Percentiles rank a stretch among this genome's conserved stretches.
These are phyloP conservation scores for Lanmaoa pseudosensibilis DNA, from an alignment of 768 basidiomycete genomes.

Conservation along the genomic window DNA sequence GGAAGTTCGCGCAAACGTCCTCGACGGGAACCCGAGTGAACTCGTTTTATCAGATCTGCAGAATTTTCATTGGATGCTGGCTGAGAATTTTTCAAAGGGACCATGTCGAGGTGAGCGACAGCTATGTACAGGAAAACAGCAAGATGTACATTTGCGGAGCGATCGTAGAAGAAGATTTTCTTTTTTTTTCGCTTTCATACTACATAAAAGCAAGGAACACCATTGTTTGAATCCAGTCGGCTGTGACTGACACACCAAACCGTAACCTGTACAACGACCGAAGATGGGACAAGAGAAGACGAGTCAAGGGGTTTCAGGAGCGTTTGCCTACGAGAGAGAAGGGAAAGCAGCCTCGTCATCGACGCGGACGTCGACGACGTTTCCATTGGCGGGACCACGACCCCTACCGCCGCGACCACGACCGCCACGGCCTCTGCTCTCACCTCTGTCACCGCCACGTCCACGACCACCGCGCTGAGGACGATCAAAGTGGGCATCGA, in stretches of 20 bases:
- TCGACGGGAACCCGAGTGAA: too few species aligned
- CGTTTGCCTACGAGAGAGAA: slow-evolving; percentile 57
- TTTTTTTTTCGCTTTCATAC: slow-evolving; percentile 19
- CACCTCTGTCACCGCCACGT: slow-evolving; percentile 48
- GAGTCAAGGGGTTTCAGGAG: slow-evolving; percentile 6
- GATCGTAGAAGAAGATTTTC: background rate
- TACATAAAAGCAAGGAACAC: slow-evolving; percentile 10
- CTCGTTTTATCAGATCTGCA: too few species aligned
- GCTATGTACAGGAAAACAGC: slow-evolving; percentile 14
- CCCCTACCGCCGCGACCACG: slow-evolving; percentile 44
- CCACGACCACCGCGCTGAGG: slow-evolving; percentile 68
- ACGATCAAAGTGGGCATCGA: slow-evolving; percentile 86
- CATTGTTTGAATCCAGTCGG: slow-evolving; percentile 10
- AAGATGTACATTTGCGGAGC: slow-evolving; percentile 5
- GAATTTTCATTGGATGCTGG: background rate
- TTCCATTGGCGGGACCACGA: slow-evolving; percentile 47
- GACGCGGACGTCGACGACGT: slow-evolving; percentile 56
- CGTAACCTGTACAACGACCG: slow-evolving; percentile 10
- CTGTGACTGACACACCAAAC: slow-evolving; percentile 11
- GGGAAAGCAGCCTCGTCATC: slow-evolving; percentile 89
- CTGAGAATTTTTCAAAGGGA: background rate
- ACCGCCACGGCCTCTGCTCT: slow-evolving; percentile 46
- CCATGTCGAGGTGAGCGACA: background rate
- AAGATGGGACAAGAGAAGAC: slow-evolving; percentile 3
- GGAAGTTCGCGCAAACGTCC: slow-evolving; percentile 34